Evolutionary conservation across 306 rosid species (phyloP), one percentile per base, ranked within the genome.

Genomic region (Cucurbita moschata): DNA sequence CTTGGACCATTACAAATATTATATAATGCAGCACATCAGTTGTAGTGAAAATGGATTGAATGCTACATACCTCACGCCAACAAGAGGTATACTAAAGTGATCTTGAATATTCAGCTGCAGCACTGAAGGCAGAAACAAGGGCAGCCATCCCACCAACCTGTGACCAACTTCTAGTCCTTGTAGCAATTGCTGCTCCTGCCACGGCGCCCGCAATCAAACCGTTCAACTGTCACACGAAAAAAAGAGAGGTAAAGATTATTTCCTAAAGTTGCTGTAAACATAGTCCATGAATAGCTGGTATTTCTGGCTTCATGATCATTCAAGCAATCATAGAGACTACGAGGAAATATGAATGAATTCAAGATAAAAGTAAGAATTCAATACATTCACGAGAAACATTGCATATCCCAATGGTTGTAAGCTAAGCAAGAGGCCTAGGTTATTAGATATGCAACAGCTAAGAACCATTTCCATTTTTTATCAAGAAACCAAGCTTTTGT

Each of bases 171-270:
- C 96, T 80, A 8, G 97, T 80, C 83, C 88, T 51, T 42, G 92
- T 83, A 49, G 92, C 91, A 76, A 88, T 67, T n/a, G 85, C 85
- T 5, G 83, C 96, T 81, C 99, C 96, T 6, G 90, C 86, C 56
- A 83, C 81, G 47, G 85, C 97, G 55, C 97, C 99, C 52, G 87
- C 92, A 77, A 94, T 57, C 83, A 89, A 47, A 81, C 92, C 88
- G 80, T 91, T 91, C 64, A 91, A 89, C 97, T 95, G 85, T 52
- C 35, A 44, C 39, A 57, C 40, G 51, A 72, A 55, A 67, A 46
- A 13, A 67, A 42, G 71, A 75, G 2, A 63, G 15, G 47, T 15
- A 35, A 16, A 15, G 7, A 23, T 69, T 13, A 43, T 47, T 23
- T 26, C 10, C 43, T 40, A 1, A 14, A 47, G 54, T 26, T 49